Evolutionary conservation across 2,329 filamentous ascomycete genomes (phyloP).

Genomic region (Thielaviopsis ethacetica): DNA sequence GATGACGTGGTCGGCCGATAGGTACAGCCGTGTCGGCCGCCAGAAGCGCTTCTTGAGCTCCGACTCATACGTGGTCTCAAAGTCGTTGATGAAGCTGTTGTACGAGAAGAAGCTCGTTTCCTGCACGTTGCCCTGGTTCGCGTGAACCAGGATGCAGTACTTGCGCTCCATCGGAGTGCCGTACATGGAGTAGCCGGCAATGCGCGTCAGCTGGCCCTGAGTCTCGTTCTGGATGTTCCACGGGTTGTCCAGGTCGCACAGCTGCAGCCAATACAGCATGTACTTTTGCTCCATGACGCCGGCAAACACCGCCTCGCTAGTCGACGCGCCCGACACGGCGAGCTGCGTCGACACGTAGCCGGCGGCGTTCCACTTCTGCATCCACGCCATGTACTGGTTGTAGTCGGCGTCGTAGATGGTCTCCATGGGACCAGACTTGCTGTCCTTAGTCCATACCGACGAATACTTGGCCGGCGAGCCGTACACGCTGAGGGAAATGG

Average conservation of each 20-base stretch:
- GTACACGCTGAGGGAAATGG: constrained; percentile 13
- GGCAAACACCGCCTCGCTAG: constrained; percentile 8
- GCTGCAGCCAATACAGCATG: constrained; percentile 8
- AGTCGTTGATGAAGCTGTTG: constrained; percentile 5
- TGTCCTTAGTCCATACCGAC: constrained; percentile 11
- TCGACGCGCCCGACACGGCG: constrained; percentile 10
- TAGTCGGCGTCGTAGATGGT: constrained; percentile 10
- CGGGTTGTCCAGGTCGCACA: constrained; percentile 7
- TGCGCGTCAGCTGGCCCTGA: neutral
- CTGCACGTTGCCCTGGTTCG: constrained; percentile 11
- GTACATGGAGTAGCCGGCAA: constrained; percentile 12
- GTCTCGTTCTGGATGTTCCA: constrained; percentile 3
- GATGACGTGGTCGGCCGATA: constrained; percentile 11
- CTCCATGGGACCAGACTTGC: neutral
- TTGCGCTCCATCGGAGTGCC: constrained; percentile 8
- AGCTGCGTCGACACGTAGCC: constrained; percentile 13
- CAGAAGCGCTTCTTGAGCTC: constrained; percentile 12
- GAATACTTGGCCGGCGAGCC: constrained; percentile 9
- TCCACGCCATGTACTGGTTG: constrained; percentile 9
- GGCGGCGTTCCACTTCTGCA: constrained; percentile 6
- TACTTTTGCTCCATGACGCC: constrained; percentile 13
- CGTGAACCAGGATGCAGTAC: constrained; percentile 10
- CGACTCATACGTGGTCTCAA: neutral
- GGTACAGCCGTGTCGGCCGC: constrained; percentile 10
- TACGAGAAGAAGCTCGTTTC: constrained; percentile 8